phyloP scores from a whole-genome alignment of 805 yeast species.

The Candida andamanensis region DNA sequence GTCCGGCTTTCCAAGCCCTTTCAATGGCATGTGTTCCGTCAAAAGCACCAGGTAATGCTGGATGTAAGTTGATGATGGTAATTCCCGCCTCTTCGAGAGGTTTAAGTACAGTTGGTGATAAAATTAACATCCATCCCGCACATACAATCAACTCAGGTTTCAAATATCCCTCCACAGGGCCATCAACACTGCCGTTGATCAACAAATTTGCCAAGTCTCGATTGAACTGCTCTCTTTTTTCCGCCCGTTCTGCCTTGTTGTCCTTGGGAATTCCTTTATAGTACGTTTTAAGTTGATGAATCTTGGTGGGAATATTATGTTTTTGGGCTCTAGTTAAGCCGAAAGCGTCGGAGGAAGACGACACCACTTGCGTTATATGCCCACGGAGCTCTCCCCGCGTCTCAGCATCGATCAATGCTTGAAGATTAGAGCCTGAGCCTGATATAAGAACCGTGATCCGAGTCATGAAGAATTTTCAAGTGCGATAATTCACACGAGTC shows the following conservation, averaged over 20 bases:
- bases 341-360: constrained; percentile 81
- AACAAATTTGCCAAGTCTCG: constrained; percentile 69
- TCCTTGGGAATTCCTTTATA: constrained; percentile 73
- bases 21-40: constrained; percentile 98
- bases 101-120: constrained; percentile 68
- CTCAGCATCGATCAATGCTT: constrained; percentile 82
- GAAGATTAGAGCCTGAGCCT: constrained; percentile 93
- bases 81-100: constrained; percentile 58
- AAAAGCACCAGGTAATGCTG: constrained; percentile 95
- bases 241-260: constrained; percentile 49
- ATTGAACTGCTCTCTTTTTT: constrained; percentile 70
- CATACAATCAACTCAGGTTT: constrained; percentile 87
- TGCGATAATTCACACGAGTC: neutral
- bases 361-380: constrained; percentile 69
- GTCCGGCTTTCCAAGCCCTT: constrained; percentile 94
- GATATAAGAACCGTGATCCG: constrained; percentile 76
- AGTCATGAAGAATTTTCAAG: neutral
- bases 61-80: constrained; percentile 89
- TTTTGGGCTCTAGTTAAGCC: constrained; percentile 77
- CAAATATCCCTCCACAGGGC: constrained; percentile 26
- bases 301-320: constrained; percentile 61
- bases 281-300: constrained; percentile 68
- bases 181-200: constrained; percentile 42
- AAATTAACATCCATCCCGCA: constrained; percentile 97
- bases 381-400: constrained; percentile 40